These are phyloP conservation scores for Carallia brachiata DNA, from an alignment of 345 rosid genomes.

Conservation along the genomic window DNA sequence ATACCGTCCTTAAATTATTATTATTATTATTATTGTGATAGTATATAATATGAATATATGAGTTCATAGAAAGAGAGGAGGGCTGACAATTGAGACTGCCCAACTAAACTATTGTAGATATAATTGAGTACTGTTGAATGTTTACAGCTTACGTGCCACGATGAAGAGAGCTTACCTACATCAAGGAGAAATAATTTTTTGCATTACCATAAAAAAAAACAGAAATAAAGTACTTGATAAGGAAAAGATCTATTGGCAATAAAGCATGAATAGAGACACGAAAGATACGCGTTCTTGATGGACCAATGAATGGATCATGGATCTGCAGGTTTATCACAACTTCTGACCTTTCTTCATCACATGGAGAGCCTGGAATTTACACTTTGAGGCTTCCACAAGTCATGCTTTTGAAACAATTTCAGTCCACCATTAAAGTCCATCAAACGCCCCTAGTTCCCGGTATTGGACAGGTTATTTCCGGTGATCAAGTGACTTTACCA, in stretches of 20 bases:
- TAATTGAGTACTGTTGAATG: neutral
- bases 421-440: too few species aligned
- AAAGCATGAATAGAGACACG: neutral
- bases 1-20: too few species aligned
- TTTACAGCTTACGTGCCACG: neutral
- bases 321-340: neutral
- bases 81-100: slow-evolving; percentile 1
- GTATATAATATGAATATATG: too few species aligned
- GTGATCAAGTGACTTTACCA: neutral
- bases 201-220: too few species aligned
- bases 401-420: neutral
- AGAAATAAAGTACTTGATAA: too few species aligned
- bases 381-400: slow-evolving; percentile 9
- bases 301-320: neutral
- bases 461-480: neutral
- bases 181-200: neutral
- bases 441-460: too few species aligned
- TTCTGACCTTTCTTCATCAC: neutral
- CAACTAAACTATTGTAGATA: neutral
- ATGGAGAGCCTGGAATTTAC: neutral
- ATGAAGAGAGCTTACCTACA: neutral
- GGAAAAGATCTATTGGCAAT: neutral
- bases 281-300: neutral
- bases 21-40: too few species aligned
- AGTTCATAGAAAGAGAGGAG: too few species aligned